Percentiles rank a stretch among this genome's conserved stretches.
Evolutionary conservation across 1,284 basidiomycete genomes (phyloP).

Genomic region (Nidula niveotomentosa): DNA sequence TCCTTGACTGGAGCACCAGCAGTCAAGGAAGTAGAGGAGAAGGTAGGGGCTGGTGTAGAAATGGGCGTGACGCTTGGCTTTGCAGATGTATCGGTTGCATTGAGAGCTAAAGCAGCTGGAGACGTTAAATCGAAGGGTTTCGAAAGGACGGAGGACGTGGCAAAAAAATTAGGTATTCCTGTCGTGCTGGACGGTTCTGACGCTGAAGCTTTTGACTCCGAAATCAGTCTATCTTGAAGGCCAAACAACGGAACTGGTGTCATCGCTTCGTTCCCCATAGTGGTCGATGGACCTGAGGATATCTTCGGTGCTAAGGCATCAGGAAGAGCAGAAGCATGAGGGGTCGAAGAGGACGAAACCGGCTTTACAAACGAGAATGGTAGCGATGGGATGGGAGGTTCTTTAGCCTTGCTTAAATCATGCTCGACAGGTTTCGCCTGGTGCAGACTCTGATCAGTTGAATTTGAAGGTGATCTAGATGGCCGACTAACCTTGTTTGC

Average conservation of each 20-base stretch:
- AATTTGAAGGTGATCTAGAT: conserved; percentile 2
- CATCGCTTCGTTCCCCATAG: too few relatives aligned
- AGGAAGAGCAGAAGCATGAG: too few relatives aligned
- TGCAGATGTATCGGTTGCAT: background rate
- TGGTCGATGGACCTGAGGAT: too few relatives aligned
- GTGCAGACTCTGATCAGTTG: conserved; percentile 13
- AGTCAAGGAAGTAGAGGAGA: conserved; percentile 6
- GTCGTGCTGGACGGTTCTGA: background rate
- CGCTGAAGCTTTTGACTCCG: too few relatives aligned
- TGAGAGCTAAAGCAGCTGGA: conserved; percentile 7
- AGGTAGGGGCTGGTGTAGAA: conserved; percentile 5
- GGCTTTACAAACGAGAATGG: conserved; percentile 63
- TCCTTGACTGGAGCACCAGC: conserved; percentile 24
- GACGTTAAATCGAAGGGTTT: conserved; percentile 17
- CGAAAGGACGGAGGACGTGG: conserved; percentile 19
- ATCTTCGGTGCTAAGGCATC: too few relatives aligned
- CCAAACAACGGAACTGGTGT: too few relatives aligned
- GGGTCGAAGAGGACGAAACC: conserved; percentile 8
- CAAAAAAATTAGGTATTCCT: conserved; percentile 25
- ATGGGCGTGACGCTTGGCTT: background rate
- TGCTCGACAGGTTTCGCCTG: conserved; percentile 30
- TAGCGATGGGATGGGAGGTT: conserved; percentile 60
- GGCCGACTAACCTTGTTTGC: conserved; percentile 53
- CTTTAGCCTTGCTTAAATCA: conserved; percentile 47
- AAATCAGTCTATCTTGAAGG: too few relatives aligned